These are phyloP conservation scores for Colletotrichum godetiae DNA, from an alignment of 2,329 filamentous ascomycete species.

Conservation along the genomic window DNA sequence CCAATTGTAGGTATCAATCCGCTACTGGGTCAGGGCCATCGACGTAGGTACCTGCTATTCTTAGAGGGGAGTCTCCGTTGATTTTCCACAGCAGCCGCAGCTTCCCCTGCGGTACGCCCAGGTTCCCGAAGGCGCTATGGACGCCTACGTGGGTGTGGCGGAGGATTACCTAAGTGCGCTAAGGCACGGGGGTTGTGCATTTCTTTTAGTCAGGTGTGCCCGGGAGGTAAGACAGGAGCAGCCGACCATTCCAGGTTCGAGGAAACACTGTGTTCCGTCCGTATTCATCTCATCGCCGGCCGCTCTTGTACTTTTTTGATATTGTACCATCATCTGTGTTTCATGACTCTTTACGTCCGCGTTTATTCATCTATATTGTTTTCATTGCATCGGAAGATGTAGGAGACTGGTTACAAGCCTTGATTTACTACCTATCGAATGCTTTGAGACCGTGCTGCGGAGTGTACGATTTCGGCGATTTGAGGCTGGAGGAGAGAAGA, in stretches of 20 bases:
- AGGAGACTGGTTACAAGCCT: not conserved
- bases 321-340: not conserved
- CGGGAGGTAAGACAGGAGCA: not conserved
- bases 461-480: not conserved
- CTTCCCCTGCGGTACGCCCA: not conserved
- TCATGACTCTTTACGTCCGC: too few relatives aligned
- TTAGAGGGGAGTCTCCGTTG: not conserved
- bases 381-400: not conserved
- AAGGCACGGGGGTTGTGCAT: slow-evolving; percentile 5
- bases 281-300: not conserved
- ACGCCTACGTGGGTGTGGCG: not conserved
- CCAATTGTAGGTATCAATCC: rapidly evolving
- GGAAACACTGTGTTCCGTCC: slow-evolving; percentile 1
- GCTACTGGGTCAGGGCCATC: not conserved
- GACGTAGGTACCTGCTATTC: not conserved
- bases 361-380: not conserved
- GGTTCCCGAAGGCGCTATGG: not conserved
- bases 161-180: slow-evolving; percentile 28
- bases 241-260: not conserved
- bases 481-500: not conserved
- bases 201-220: slow-evolving; percentile 26
- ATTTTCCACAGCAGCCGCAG: not conserved
- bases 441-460: not conserved
- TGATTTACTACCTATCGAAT: not conserved
- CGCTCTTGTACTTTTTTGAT: not conserved